These are phyloP conservation scores for Vitis hybrid DNA, from an alignment of 177 flowering plant species.

Conservation along the genomic window DNA sequence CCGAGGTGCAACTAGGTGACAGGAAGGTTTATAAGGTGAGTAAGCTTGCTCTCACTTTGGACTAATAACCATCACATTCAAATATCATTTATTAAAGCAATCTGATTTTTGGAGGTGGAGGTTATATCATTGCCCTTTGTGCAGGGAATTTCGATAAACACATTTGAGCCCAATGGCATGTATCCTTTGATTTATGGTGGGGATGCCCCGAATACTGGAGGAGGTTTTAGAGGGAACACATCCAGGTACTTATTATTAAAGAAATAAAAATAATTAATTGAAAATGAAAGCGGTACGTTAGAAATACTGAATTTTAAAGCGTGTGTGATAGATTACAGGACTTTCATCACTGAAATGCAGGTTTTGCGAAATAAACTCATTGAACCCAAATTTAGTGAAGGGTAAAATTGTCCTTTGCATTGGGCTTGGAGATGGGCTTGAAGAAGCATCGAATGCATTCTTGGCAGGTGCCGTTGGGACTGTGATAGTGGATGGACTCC, in stretches of 20 bases:
- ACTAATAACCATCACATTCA: no score
- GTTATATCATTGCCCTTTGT: no score
- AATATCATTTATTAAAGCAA: neutral
- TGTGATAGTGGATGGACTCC: constrained; percentile 9
- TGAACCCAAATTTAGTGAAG: constrained; percentile 19
- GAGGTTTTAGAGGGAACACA: neutral
- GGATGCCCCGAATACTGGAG: constrained; percentile 12
- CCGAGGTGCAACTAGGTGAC: constrained; percentile 26
- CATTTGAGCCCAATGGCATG: neutral
- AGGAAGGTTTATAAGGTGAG: constrained; percentile 16
- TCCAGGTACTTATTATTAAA: constrained; percentile 1
- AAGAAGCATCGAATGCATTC: neutral
- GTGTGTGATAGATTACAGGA: neutral
- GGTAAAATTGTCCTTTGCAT: constrained; percentile 44
- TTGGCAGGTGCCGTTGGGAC: constrained; percentile 27
- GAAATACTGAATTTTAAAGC: neutral
- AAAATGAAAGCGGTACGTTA: neutral
- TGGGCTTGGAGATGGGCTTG: neutral
- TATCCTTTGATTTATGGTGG: constrained; percentile 16
- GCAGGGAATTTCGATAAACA: no score
- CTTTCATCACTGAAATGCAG: constrained; percentile 16
- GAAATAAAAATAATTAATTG: neutral
- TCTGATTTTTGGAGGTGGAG: no score
- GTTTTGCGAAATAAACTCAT: neutral
- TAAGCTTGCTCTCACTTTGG: no score